A percentile compares a stretch with the other conserved stretches of the same genome.
Conservation (phyloP, 208 protist species). For the Trypanosoma cruzi region DNA sequence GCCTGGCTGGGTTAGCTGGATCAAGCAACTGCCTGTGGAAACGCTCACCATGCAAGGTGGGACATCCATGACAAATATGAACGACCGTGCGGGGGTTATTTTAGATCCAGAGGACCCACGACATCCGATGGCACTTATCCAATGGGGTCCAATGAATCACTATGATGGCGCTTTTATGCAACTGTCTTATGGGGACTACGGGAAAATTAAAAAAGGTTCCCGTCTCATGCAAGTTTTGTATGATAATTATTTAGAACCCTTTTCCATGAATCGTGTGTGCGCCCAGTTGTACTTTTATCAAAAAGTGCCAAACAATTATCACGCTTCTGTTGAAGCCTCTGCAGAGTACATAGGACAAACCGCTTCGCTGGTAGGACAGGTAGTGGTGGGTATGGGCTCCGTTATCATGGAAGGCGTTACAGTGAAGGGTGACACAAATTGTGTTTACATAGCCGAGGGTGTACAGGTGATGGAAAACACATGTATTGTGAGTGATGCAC, state of each 20-base stretch:
- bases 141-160: slow-evolving; percentile 59
- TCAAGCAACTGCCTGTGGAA: slow-evolving; percentile 76
- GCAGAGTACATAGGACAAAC: slow-evolving; percentile 87
- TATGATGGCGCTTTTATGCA: slow-evolving; percentile 74
- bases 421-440: slow-evolving; percentile 85
- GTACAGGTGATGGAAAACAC: slow-evolving; percentile 90
- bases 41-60: slow-evolving; percentile 78
- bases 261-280: slow-evolving; percentile 89
- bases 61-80: slow-evolving; percentile 72
- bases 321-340: slow-evolving; percentile 77
- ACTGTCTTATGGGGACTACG: slow-evolving; percentile 71
- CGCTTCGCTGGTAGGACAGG: slow-evolving; percentile 77
- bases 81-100: slow-evolving; percentile 78
- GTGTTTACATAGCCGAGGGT: slow-evolving; percentile 83
- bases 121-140: slow-evolving; percentile 70
- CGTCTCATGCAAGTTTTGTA: slow-evolving; percentile 90
- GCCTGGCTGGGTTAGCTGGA: slow-evolving; percentile 74
- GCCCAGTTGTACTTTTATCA: slow-evolving; percentile 84
- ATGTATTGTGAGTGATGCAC: slow-evolving; percentile 87
- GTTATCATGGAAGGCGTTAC: slow-evolving; percentile 90
- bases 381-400: slow-evolving; percentile 70
- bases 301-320: slow-evolving; percentile 91
- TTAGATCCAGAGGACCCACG: slow-evolving; percentile 85
- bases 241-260: slow-evolving; percentile 90
- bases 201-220: slow-evolving; percentile 47